Conservation (phyloP, 148 eudicot genomes). For the Drosera capensis region DNA sequence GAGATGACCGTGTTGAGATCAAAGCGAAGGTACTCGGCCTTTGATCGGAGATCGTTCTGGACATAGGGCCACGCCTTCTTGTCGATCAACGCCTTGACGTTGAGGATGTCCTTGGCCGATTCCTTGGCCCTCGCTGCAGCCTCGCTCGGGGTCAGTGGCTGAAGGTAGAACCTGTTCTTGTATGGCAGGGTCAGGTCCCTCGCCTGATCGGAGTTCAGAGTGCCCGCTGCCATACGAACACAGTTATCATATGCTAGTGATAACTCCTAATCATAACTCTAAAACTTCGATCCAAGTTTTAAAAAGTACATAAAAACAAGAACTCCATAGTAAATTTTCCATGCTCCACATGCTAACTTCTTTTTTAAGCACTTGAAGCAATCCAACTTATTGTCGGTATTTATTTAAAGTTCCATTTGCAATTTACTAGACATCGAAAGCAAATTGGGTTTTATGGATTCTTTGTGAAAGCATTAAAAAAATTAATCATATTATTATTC, state of each 20-base stretch:
- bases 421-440: too few relatives aligned
- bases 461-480: too few relatives aligned
- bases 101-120: constrained; percentile 77
- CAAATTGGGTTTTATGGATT: too few relatives aligned
- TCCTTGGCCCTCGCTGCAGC: constrained; percentile 71
- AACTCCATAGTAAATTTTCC: too few relatives aligned
- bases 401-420: too few relatives aligned
- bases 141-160: constrained; percentile 50
- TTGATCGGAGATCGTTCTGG: constrained; percentile 74
- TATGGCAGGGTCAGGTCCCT: constrained; percentile 50
- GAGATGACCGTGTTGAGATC: constrained; percentile 85
- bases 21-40: constrained; percentile 64
- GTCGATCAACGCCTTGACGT: constrained; percentile 61
- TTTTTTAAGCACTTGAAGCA: too few relatives aligned
- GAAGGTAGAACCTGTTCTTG: constrained; percentile 69
- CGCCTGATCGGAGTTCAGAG: constrained; percentile 80
- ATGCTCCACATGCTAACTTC: too few relatives aligned
- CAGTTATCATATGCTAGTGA: background rate
- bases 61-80: constrained; percentile 98
- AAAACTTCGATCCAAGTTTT: too few relatives aligned
- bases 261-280: too few relatives aligned
- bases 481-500: too few relatives aligned
- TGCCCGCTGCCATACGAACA: constrained; percentile 46
- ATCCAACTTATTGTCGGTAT: too few relatives aligned
- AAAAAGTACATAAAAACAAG: too few relatives aligned